Evolutionary conservation across 2,329 filamentous ascomycete genomes (phyloP).

Genomic region (Alternaria rosae): DNA sequence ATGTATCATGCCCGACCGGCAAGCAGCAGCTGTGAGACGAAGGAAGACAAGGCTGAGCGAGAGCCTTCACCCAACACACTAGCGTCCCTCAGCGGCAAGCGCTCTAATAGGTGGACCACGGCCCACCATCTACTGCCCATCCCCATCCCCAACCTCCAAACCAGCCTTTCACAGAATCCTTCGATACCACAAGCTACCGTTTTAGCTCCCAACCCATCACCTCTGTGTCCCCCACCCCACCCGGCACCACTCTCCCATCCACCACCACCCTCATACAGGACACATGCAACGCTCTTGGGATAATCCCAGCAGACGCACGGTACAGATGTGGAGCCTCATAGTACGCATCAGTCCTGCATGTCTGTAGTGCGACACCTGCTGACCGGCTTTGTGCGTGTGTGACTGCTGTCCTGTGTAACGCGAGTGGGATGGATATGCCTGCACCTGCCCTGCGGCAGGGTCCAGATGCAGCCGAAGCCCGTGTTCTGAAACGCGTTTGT

Average conservation of each 20-base stretch:
- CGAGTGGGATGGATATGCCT: not conserved
- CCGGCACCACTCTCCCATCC: not conserved
- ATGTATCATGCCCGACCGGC: not conserved
- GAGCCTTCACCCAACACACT: not conserved
- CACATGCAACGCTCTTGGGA: not conserved
- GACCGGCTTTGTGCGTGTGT: constrained; percentile 2
- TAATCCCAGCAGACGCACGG: not conserved
- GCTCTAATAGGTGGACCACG: not conserved
- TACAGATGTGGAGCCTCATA: not conserved
- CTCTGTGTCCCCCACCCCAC: not conserved
- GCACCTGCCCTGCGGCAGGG: not conserved
- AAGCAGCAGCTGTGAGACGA: not conserved
- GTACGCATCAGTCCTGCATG: not conserved
- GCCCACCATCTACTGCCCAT: not conserved
- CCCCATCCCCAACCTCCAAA: not conserved
- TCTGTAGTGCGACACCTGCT: constrained; percentile 2
- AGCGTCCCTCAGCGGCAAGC: not conserved
- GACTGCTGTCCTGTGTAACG: not conserved
- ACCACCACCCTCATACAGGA: not conserved
- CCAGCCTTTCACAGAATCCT: not conserved
- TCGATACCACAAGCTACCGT: not conserved
- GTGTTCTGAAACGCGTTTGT: constrained; percentile 7
- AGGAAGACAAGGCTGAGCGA: constrained; percentile 2
- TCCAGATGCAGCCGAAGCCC: constrained; percentile 6
- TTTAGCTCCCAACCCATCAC: not conserved